Evolutionary conservation across 495 filamentous ascomycete genomes (phyloP), one percentile per base, ranked within the genome.

Genomic region (Annulohypoxylon maeteangense): DNA sequence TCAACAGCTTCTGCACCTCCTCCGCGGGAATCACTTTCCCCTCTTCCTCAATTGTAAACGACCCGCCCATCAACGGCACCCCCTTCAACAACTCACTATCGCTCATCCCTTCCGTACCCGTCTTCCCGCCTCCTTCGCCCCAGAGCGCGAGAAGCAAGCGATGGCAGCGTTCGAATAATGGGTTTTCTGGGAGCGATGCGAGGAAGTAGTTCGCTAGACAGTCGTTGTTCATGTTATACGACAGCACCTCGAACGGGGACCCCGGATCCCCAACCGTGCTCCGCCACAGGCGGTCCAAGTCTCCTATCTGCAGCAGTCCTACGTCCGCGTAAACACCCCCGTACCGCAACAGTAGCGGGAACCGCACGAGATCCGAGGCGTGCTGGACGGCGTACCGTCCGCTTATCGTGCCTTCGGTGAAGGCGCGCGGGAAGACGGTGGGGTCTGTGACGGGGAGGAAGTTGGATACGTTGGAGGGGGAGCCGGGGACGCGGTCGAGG

Each of bases 281-380:
- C 63, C 75, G 73, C 85, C 85, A 89, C 0, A 88, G 75, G 10
- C 74, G 61, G 67, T 88, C 82, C 14, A 89, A 60, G 72, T 88
- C 86, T 6, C 86, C 86, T 65, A 88, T 87, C 64, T 85, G 84
- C 66, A 88, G 78, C 53, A 87, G 58, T 0, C 85, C 86, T 0
- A 84, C 86, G 67, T 88, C 86, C 0, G 85, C 82, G 65, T 88
- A 89, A 23, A 88, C 80, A 36, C 87, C 87, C 31, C 87, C 86
- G 67, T 87, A 86, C 57, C 78, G 81, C 4, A 86, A 78, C 29
- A 89, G 72, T 12, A 89, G 74, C 48, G 87, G 87, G 58, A 76
- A 87, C 22, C 87, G 83, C 14, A 88, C 85, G 7, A 89, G 83
- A 57, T 89, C 87, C 1, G 85, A 87, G 6, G 79, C 82, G 71